Base-by-base conservation (phyloP, 1,284 basidiomycete genomes). In the Rhodotorula sp. region DNA sequence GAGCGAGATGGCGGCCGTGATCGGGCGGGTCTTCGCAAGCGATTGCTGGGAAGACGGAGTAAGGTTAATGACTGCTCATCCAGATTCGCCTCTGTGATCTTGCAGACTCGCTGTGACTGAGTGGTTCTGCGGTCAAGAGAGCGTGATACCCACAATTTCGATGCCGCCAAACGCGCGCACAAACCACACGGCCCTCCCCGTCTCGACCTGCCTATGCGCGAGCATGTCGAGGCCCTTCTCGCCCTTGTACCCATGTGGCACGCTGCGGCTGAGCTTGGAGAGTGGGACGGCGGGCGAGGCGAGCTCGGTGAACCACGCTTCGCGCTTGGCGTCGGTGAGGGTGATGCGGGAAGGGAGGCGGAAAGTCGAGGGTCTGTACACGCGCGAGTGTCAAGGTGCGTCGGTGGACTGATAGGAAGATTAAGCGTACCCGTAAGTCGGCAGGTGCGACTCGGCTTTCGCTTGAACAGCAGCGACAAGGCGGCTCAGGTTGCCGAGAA, bases 141-240 rank as follows among this genome's bases (percentile, higher is more conserved):
- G 23, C 12, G 14, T 12, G 7, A 13, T 14, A 68, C 77, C 69
- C 34, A 80, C 78, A 54, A 93, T 93, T 81, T 99, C 96, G 77
- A 93, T 94, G 1, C 91, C 92, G n/a, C 96, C 97, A 66, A 96
- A 88, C 1, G 95, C 91, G 19, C 94, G 87, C 45, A 98, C 87
- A 80, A 97, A 94, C 97, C 97, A 99, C 5, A 97, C 86, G 0
- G 97, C 97, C 42, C 97, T 85, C 1, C 89, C 86, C 55, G 95
- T 87, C 2, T 91, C 89, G 46, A 99, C 92, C 60, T 89, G 87
- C 53, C 92, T 88, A 0, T 85, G 84, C 77, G 93, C 90, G 66
- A 99, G 85, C 74, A 95, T 86, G 73, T 97, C 94, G 64, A 99
- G 85, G 41, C 97, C 85, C n/a, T 96, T 93, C 75, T 92, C 89